Evolutionary conservation across 345 rosid species (phyloP), one percentile per base, ranked within the genome.

Genomic region (Gynandropsis gynandra): DNA sequence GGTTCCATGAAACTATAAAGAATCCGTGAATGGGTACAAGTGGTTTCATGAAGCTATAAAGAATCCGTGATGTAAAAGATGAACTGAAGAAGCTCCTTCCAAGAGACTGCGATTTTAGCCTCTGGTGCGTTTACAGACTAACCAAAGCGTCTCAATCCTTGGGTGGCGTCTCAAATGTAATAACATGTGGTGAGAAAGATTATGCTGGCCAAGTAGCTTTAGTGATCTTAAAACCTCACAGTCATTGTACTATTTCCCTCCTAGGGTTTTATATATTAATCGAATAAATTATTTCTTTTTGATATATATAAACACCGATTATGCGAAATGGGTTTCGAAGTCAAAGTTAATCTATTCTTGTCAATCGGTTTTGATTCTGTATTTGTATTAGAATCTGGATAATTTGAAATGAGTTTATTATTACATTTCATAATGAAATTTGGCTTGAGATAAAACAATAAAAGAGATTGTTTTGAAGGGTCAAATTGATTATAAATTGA

Each of bases 11-110:
- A 45, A n/a, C n/a, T n/a, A n/a, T n/a, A n/a, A n/a, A n/a, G n/a
- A n/a, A n/a, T n/a, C n/a, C n/a, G n/a, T n/a, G 87, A 80, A 20
- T 85, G 97, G 97, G 82, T 68, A 47, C 82, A 72, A 74, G 56
- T 77, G 45, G 31, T 13, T 50, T 88, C 81, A 19, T 78, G 65
- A 75, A 45, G n/a, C n/a, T n/a, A n/a, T n/a, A n/a, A n/a, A n/a
- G n/a, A n/a, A n/a, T n/a, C n/a, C n/a, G n/a, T n/a, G 87, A 80
- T n/a, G n/a, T n/a, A n/a, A n/a, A n/a, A n/a, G n/a, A n/a, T n/a
- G n/a, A 49, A 24, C 29, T 2, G 57, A 43, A 64, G 40, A 49
- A 42, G 46, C 48, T 50, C 53, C 39, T 42, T 50, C 53, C 39
- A 18, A 18, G 34, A 20, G 51, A 9, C 10, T 50, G 63, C 56